Evolutionary conservation across 805 yeast genomes (phyloP).

Genomic region (Kregervanrija delftensis): DNA sequence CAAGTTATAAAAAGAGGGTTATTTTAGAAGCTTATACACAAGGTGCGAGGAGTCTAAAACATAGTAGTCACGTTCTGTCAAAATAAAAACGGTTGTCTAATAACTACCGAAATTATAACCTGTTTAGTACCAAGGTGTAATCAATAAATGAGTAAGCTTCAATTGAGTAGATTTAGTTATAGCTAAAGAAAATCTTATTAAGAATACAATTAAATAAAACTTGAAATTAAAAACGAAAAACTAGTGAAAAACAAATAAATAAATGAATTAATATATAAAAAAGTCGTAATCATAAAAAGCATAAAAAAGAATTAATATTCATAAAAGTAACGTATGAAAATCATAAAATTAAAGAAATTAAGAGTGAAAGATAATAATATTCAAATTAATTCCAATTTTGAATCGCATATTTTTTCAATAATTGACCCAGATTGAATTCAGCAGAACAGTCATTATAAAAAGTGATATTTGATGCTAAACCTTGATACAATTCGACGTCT

Average conservation of each 20-base stretch:
- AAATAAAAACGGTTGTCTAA: too few relatives aligned
- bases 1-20: not conserved
- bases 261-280: too few relatives aligned
- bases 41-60: not conserved
- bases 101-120: too few relatives aligned
- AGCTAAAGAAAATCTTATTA: too few relatives aligned
- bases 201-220: too few relatives aligned
- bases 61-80: too few relatives aligned
- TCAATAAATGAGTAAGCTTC: too few relatives aligned
- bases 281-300: not conserved
- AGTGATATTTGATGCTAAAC: conserved; percentile 8
- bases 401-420: conserved; percentile 35
- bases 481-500: conserved; percentile 9
- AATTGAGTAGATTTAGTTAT: too few relatives aligned
- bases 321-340: too few relatives aligned
- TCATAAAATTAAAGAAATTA: not conserved
- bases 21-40: conserved; percentile 1
- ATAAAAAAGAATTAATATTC: not conserved
- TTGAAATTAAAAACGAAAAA: too few relatives aligned
- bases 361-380: not conserved
- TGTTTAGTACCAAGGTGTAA: too few relatives aligned
- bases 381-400: conserved; percentile 23
- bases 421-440: conserved; percentile 37
- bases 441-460: conserved; percentile 27
- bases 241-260: too few relatives aligned